Percentiles rank a stretch among this genome's conserved stretches.
Conservation (phyloP, 768 basidiomycete species). For the Sporobolomyces pararoseus region DNA sequence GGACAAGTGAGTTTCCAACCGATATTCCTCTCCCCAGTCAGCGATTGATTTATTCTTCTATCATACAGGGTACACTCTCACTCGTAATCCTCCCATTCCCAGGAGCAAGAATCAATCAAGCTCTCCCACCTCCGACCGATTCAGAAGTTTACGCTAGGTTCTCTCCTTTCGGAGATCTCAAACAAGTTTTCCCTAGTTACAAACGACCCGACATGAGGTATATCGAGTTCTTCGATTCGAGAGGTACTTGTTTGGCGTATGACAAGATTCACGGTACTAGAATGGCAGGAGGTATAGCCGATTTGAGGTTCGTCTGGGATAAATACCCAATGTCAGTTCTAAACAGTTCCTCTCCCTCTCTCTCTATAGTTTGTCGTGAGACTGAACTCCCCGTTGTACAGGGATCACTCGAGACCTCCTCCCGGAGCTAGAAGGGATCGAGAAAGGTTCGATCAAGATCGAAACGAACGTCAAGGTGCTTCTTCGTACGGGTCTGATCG, state of each 20-base stretch:
- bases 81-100: constrained; percentile 57
- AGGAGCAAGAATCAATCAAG: constrained; percentile 51
- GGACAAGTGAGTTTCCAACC: constrained; percentile 59
- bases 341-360: background rate
- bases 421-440: background rate
- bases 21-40: background rate
- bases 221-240: constrained; percentile 89
- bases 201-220: constrained; percentile 57
- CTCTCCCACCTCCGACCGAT: constrained; percentile 69
- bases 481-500: too few relatives aligned
- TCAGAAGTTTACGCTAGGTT: constrained; percentile 80
- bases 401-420: constrained; percentile 8
- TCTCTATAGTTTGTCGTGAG: too few relatives aligned
- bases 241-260: constrained; percentile 62
- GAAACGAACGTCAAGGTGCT: background rate
- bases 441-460: too few relatives aligned
- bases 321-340: constrained; percentile 24
- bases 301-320: constrained; percentile 83
- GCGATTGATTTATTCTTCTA: background rate
- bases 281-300: constrained; percentile 79
- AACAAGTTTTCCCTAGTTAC: constrained; percentile 60
- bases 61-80: constrained; percentile 69
- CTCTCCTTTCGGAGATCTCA: constrained; percentile 85
- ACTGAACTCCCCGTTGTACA: too few relatives aligned
- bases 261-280: constrained; percentile 75